Base-by-base conservation (phyloP, 208 protist species). In the Trypanosoma lewisi region DNA sequence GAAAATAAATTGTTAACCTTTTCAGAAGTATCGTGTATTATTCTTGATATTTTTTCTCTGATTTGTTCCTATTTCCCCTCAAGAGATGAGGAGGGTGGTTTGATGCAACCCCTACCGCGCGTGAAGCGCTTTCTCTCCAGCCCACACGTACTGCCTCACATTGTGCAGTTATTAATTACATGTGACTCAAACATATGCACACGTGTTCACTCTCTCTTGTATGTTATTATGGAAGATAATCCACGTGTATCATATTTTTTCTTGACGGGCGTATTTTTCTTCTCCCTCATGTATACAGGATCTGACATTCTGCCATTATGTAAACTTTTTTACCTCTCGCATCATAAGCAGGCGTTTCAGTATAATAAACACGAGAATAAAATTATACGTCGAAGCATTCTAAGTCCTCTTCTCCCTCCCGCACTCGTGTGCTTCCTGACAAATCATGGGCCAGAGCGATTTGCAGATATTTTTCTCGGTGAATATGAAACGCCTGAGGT, bases 401-500 rank as follows among this genome's bases (percentile, higher is more conserved):
- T 98, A 0, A 73, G 71, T 4, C 75, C 90, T 25, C 71, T 98
- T 39, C 75, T 98, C 16, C 97, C 97, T 4, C 77, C 88, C 21
- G 95, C 97, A 17, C 94, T 98, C 77, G 84, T 98, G n/a, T 97
- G 91, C 56, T 97, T 79, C 67, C 74, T 98, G 5, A 78, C 87
- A 19, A 85, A 97, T 58, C 89, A 98, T 73, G 95, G 80, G 5
- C 82, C 89, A 19, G 84, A 97, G 25, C 81, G 82, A 34, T 98
- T 98, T 71, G 82, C 94, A 4, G 78, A 96, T 36, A 71, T 96
- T 21, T 89, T 98, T 55, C 78, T 98, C 7, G 91, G 93, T 9
- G 91, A 98, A 41, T 97, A 96, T 70, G 93, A 98, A 63, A 97
- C 76, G 2, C 97, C 97, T 0, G 95, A 98, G 68, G 83, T 83